Conservation (phyloP, 352 stramenopile genomes). For the Pythium pectinolyticum region DNA sequence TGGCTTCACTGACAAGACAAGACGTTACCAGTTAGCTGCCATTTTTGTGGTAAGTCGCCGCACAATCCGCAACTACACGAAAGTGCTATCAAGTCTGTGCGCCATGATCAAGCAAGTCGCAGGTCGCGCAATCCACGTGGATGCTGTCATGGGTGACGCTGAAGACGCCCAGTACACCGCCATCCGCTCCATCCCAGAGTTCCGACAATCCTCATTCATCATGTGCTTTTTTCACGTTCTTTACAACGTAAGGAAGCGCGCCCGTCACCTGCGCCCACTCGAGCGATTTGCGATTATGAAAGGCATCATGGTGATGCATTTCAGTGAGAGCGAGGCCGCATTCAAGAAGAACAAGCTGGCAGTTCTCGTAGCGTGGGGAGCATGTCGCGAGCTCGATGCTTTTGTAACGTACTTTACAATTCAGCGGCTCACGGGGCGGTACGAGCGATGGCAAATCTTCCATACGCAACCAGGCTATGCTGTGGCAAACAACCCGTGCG, state of each 20-base stretch:
- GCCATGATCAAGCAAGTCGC: background rate
- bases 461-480: constrained; percentile 9
- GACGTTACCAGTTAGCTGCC: constrained; percentile 1
- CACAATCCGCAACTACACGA: background rate
- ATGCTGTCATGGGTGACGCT: constrained; percentile 16
- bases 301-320: constrained; percentile 10
- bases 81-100: background rate
- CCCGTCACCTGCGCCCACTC: background rate
- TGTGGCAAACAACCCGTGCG: constrained; percentile 17
- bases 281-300: background rate
- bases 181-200: background rate
- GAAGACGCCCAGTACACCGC: constrained; percentile 16
- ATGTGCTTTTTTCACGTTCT: constrained; percentile 24
- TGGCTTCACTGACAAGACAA: constrained; percentile 7
- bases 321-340: no score
- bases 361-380: no score
- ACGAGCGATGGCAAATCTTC: constrained; percentile 19
- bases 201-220: background rate
- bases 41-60: constrained; percentile 12
- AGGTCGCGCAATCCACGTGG: background rate
- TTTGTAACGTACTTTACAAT: no score
- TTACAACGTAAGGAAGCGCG: constrained; percentile 12
- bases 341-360: no score
- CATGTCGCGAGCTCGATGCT: no score
- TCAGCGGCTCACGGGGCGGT: constrained; percentile 5